phyloP scores from a whole-genome alignment of 2,329 filamentous ascomycete genomes.

The Venturiaceae sp. region DNA sequence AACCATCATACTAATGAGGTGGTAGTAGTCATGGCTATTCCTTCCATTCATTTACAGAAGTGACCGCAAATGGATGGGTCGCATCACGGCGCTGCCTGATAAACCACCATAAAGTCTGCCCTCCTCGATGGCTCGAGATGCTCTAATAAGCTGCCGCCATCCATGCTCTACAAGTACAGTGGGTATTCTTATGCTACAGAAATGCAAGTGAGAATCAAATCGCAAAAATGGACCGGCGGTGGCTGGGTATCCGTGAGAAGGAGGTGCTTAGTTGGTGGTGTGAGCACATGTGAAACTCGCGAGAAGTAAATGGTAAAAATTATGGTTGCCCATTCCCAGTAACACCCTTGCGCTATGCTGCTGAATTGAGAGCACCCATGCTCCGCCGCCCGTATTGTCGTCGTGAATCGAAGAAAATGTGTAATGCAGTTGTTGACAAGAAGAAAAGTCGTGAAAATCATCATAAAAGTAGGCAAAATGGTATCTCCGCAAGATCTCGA shows the following conservation, averaged over 20 bases:
- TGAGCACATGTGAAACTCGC: not conserved
- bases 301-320: not conserved
- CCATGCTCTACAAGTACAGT: not conserved
- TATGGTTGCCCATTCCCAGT: not conserved
- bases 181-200: constrained; percentile 1
- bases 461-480: constrained; percentile 1
- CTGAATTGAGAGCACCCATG: not conserved
- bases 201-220: not conserved
- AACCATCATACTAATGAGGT: not conserved
- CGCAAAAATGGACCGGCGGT: not conserved
- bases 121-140: not conserved
- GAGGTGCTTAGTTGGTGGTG: not conserved
- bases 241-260: not conserved
- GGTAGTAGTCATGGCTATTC: too few relatives aligned
- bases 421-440: not conserved
- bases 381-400: not conserved
- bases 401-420: not conserved
- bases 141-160: not conserved
- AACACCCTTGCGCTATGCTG: not conserved
- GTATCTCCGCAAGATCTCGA: not conserved
- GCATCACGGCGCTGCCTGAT: not conserved
- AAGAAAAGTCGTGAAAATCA: constrained; percentile 4
- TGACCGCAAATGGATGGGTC: not conserved
- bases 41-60: not conserved
- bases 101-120: not conserved